Evolutionary conservation across 768 basidiomycete species (phyloP).

Genomic region (Phaffia tasmanica): DNA sequence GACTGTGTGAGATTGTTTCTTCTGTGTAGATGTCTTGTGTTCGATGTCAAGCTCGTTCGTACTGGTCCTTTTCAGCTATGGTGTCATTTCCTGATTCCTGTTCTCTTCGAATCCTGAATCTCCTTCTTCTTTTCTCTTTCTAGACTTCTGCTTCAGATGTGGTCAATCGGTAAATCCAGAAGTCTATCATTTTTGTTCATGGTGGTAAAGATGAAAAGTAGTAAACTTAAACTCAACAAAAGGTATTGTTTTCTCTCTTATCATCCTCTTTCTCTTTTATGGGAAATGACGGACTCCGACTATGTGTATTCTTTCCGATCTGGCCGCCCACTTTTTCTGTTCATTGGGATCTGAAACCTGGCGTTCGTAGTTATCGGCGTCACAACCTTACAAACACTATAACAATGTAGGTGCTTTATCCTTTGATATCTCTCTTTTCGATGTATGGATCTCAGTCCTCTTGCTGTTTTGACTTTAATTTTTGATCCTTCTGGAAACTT

Average conservation of each 20-base stretch:
- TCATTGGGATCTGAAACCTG: background rate
- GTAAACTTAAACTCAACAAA: too few species aligned
- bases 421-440: too few species aligned
- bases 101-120: background rate
- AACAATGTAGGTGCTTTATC: background rate
- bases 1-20: slow-evolving; percentile 16
- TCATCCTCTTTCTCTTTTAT: background rate
- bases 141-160: slow-evolving; percentile 32
- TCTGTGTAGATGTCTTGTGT: slow-evolving; percentile 17
- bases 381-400: slow-evolving; percentile 20
- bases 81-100: too few species aligned
- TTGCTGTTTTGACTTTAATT: too few species aligned
- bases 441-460: too few species aligned
- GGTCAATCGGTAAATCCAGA: slow-evolving; percentile 24
- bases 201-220: background rate
- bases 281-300: too few species aligned
- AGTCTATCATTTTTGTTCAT: background rate
- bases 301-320: background rate
- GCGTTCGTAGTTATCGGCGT: slow-evolving; percentile 3
- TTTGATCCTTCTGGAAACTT: too few species aligned
- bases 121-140: too few species aligned
- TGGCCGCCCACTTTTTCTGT: background rate
- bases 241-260: background rate
- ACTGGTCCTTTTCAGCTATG: background rate
- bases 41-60: slow-evolving; percentile 7